Conservation (phyloP, 148 eudicot species). For the Silene conica region DNA sequence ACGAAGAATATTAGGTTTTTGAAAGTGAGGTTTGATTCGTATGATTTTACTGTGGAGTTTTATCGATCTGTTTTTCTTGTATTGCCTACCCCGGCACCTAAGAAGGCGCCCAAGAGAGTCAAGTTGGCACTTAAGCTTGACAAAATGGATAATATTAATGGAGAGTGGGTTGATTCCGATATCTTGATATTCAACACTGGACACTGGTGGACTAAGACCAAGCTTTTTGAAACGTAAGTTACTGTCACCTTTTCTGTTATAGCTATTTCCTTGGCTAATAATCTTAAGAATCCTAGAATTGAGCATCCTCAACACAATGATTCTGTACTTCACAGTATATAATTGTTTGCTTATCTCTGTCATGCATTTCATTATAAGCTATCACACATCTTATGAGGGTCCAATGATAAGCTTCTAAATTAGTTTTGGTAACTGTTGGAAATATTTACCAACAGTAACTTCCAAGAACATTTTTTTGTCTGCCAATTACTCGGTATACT, state of each 20-base stretch:
- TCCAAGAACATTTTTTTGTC: neutral
- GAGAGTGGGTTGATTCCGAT: conserved; percentile 74
- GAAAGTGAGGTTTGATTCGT: conserved; percentile 64
- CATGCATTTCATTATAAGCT: neutral
- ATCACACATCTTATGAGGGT: neutral
- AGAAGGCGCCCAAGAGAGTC: conserved; percentile 70
- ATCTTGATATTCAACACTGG: conserved; percentile 80
- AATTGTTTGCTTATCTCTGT: neutral
- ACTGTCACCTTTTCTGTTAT: neutral
- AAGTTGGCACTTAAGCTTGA: conserved; percentile 63
- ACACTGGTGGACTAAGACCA: conserved; percentile 91
- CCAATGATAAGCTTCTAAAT: neutral
- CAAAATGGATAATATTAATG: conserved; percentile 63
- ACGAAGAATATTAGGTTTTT: conserved; percentile 66
- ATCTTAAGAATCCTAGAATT: neutral
- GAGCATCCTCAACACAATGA: neutral
- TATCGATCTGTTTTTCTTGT: conserved; percentile 78
- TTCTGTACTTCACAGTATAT: neutral
- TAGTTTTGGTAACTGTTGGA: too few species aligned
- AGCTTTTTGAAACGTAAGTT: conserved; percentile 86
- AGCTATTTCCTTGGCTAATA: neutral
- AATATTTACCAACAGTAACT: too few species aligned
- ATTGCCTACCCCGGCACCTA: conserved; percentile 49
- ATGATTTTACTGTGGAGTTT: conserved; percentile 67
- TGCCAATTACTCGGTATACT: neutral